Conservation (phyloP, 441 rosid species). For the Breynia disticha region DNA sequence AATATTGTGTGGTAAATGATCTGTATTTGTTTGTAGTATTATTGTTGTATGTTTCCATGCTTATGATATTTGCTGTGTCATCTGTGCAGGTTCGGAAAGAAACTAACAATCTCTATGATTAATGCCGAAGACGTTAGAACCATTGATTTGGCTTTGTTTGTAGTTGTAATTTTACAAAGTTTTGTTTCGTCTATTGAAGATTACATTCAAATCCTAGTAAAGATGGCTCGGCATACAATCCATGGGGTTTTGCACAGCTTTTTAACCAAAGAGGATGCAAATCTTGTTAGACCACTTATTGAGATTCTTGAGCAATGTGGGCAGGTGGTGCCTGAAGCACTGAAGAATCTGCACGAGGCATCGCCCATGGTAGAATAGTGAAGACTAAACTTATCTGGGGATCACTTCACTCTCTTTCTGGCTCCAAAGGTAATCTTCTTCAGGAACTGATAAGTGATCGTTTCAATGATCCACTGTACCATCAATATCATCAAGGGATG, state of each 20-base stretch:
- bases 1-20: background rate
- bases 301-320: conserved; percentile 42
- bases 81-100: conserved; percentile 21
- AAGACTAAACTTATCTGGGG: background rate
- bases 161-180: conserved; percentile 38
- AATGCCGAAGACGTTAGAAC: conserved; percentile 22
- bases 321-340: conserved; percentile 37
- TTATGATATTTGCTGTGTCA: background rate
- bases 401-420: no score
- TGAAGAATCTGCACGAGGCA: conserved; percentile 21
- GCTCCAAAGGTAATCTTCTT: no score
- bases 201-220: conserved; percentile 33
- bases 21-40: background rate
- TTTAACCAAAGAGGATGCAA: conserved; percentile 29
- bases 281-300: conserved; percentile 26
- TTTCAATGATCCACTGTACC: no score
- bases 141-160: conserved; percentile 24
- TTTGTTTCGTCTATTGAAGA: conserved; percentile 23
- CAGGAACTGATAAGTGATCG: no score
- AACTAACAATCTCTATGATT: conserved; percentile 27
- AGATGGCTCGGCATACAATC: conserved; percentile 43
- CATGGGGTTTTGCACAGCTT: conserved; percentile 38
- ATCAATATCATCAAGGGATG: no score
- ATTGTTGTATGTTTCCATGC: background rate
- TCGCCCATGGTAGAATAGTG: conserved; percentile 15